Evolutionary conservation across 1,139 yeast species (phyloP).

Genomic region (Geotrichum siamense): DNA sequence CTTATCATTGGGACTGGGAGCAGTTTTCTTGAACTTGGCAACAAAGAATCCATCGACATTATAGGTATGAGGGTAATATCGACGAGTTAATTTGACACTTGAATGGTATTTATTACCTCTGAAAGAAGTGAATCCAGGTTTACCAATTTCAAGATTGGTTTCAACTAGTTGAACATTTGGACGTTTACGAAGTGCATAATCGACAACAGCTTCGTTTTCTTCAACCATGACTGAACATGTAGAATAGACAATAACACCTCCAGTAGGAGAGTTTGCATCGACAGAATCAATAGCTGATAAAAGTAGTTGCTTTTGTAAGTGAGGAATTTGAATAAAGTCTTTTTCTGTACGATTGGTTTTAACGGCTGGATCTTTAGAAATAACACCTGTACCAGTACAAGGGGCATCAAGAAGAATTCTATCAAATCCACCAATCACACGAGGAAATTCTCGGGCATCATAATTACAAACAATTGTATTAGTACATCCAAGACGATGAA

Average conservation of each 20-base stretch:
- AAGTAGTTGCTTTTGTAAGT: constrained; percentile 86
- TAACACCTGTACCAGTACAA: constrained; percentile 99
- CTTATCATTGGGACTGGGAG: constrained; percentile 56
- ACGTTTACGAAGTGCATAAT: constrained; percentile 91
- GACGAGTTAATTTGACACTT: constrained; percentile 69
- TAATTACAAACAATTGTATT: constrained; percentile 95
- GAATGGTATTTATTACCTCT: constrained; percentile 89
- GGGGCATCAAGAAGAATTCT: constrained; percentile 95
- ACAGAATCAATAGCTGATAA: constrained; percentile 96
- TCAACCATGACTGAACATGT: constrained; percentile 98
- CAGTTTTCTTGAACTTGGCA: constrained; percentile 90
- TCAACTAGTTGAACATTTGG: constrained; percentile 95
- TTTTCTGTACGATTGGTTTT: constrained; percentile 91
- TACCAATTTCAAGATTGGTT: constrained; percentile 89
- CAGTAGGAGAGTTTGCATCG: constrained; percentile 83
- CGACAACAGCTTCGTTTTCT: constrained; percentile 98
- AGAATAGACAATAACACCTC: constrained; percentile 93
- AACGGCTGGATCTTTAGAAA: constrained; percentile 93
- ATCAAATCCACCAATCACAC: constrained; percentile 97
- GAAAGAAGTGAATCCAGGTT: constrained; percentile 88
- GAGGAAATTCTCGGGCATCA: constrained; percentile 98
- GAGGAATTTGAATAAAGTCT: constrained; percentile 95
- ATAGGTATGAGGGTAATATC: constrained; percentile 97
- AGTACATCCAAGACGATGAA: constrained; percentile 93
- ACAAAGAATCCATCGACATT: constrained; percentile 98